Conservation (phyloP, 1,284 basidiomycete species). For the Hypsizygus ulmarius region DNA sequence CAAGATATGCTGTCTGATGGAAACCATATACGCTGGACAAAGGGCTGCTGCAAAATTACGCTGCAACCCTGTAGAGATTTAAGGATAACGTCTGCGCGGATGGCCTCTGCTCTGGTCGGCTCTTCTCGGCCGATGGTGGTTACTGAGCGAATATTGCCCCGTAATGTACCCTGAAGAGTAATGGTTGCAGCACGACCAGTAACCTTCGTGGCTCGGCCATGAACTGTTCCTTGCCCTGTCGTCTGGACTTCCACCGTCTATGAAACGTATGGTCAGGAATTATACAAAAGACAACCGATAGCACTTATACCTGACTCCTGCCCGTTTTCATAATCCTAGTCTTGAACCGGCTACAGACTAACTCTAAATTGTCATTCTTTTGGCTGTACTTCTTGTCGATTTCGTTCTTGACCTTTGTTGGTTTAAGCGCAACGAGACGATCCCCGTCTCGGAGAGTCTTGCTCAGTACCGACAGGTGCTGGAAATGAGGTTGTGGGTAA, state of each 20-base stretch:
- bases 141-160: conserved; percentile 28
- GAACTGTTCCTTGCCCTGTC: conserved; percentile 10
- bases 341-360: conserved; percentile 41
- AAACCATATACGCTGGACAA: conserved; percentile 45
- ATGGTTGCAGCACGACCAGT: conserved; percentile 24
- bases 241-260: conserved; percentile 24
- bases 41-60: conserved; percentile 38
- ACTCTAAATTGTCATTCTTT: conserved; percentile 27
- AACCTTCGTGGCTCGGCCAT: conserved; percentile 16
- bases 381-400: conserved; percentile 27
- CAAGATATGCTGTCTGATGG: conserved; percentile 15
- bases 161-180: conserved; percentile 15
- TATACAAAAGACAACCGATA: background rate
- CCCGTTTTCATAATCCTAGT: conserved; percentile 33
- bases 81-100: conserved; percentile 36
- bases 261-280: background rate
- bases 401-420: conserved; percentile 41
- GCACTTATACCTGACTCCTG: conserved; percentile 30
- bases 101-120: conserved; percentile 40
- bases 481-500: conserved; percentile 6
- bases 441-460: conserved; percentile 40
- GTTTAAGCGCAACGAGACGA: conserved; percentile 37
- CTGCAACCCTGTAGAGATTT: conserved; percentile 32
- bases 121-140: conserved; percentile 44
- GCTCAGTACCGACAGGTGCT: conserved; percentile 37